A percentile compares a stretch with the other conserved stretches of the same genome.
Evolutionary conservation across 768 basidiomycete species (phyloP).

Genomic region (Hortiboletus flavorubellus): DNA sequence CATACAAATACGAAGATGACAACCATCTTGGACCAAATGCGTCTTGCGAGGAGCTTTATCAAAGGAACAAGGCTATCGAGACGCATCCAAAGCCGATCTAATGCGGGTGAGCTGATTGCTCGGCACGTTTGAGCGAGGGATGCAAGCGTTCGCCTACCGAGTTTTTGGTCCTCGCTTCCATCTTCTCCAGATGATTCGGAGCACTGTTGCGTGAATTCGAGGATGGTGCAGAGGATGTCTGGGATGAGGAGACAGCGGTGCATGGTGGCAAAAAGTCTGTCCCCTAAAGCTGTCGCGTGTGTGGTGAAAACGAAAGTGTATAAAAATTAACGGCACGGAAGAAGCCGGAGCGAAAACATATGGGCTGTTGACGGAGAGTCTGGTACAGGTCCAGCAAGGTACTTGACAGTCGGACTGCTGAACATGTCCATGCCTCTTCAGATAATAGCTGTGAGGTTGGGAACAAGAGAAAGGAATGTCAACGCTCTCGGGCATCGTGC

Average conservation of each 20-base stretch:
- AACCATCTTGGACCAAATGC: background rate
- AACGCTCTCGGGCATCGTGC: background rate
- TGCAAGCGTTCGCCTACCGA: background rate
- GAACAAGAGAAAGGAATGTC: slow-evolving; percentile 10
- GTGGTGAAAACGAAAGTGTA: no score
- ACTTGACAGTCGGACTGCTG: slow-evolving; percentile 7
- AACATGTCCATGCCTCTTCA: slow-evolving; percentile 1
- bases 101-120: background rate
- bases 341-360: no score
- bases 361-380: no score
- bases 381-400: background rate
- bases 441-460: slow-evolving; percentile 12
- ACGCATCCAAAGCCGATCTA: background rate
- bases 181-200: background rate
- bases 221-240: background rate
- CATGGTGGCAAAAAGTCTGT: background rate
- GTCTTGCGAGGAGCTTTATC: background rate
- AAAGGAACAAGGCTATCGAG: background rate
- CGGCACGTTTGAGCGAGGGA: background rate
- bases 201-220: background rate
- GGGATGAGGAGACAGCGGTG: background rate
- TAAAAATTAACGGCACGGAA: no score
- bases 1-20: background rate
- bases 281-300: background rate
- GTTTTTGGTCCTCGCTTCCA: background rate